Conservation (phyloP, 2,329 filamentous ascomycete genomes). For the Aureobasidium vineae region DNA sequence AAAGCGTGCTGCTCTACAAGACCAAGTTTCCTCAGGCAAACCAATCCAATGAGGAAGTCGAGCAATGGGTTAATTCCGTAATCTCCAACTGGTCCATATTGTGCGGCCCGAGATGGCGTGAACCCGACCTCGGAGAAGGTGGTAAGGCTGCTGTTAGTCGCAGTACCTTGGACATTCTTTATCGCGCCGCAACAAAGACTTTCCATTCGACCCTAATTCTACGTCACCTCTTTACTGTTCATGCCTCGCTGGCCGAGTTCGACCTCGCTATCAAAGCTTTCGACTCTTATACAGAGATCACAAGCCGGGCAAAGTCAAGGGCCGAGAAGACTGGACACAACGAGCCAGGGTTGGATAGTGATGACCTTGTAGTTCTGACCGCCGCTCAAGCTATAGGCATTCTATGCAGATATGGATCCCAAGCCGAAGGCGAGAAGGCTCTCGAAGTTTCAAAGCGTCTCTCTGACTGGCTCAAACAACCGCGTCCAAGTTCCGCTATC, state of each 20-base stretch:
- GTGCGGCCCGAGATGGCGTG: conserved; percentile 75
- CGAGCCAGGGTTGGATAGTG: conserved; percentile 72
- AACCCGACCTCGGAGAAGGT: conserved; percentile 76
- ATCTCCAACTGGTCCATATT: conserved; percentile 83
- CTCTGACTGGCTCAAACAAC: conserved; percentile 70
- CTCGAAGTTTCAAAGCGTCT: conserved; percentile 67
- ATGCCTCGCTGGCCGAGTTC: conserved; percentile 85
- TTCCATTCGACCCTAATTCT: conserved; percentile 93
- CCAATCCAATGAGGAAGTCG: conserved; percentile 73
- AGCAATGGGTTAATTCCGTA: conserved; percentile 74
- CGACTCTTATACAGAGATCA: conserved; percentile 86
- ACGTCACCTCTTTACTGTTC: conserved; percentile 81
- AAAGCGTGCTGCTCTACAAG: conserved; percentile 72
- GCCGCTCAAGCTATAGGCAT: conserved; percentile 76
- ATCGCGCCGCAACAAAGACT: conserved; percentile 85
- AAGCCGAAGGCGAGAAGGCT: conserved; percentile 74
- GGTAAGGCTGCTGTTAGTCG: conserved; percentile 73
- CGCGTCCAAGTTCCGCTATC: conserved; percentile 38
- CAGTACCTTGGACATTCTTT: conserved; percentile 78
- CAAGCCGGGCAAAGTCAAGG: conserved; percentile 79
- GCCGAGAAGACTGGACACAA: conserved; percentile 69
- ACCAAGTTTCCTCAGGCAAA: conserved; percentile 82
- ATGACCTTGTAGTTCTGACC: conserved; percentile 72
- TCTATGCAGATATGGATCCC: conserved; percentile 76
- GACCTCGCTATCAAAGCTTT: conserved; percentile 88